Evolutionary conservation across 1,284 basidiomycete species (phyloP).

Genomic region (Boletus hoseneyae): DNA sequence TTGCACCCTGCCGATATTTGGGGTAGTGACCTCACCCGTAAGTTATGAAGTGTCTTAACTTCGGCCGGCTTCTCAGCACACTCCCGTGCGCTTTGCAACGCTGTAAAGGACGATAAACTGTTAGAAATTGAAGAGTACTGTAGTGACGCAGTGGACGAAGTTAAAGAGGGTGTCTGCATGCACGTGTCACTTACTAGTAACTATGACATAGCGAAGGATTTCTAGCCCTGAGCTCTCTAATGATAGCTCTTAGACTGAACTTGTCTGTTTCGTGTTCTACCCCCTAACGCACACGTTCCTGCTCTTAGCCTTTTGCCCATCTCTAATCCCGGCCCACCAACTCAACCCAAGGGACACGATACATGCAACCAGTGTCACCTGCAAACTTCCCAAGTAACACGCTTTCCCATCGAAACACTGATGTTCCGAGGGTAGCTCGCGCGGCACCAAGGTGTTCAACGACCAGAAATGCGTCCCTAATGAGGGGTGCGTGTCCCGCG

Average conservation of each 20-base stretch:
- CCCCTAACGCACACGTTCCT: neutral
- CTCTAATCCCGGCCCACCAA: conserved; percentile 43
- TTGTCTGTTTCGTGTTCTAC: neutral
- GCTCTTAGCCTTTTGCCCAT: conserved; percentile 23
- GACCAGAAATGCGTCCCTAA: conserved; percentile 4
- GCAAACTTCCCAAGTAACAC: conserved; percentile 45
- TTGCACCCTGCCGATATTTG: too few species aligned
- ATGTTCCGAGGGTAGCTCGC: conserved; percentile 32
- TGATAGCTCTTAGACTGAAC: neutral
- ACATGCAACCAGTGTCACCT: conserved; percentile 45
- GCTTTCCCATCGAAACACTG: conserved; percentile 46
- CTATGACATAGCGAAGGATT: too few species aligned
- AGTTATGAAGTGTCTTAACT: too few species aligned
- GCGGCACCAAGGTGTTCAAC: conserved; percentile 6
- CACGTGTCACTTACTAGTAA: too few species aligned
- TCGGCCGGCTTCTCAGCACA: too few species aligned
- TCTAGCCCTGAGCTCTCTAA: too few species aligned
- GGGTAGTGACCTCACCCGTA: too few species aligned
- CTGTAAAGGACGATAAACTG: too few species aligned
- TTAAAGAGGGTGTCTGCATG: too few species aligned
- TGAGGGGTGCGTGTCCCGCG: conserved; percentile 3
- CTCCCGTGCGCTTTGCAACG: too few species aligned
- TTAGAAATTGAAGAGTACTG: too few species aligned
- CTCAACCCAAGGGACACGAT: conserved; percentile 41
- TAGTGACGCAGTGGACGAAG: too few species aligned